phyloP scores from a whole-genome alignment of 2,329 filamentous ascomycete species.

The Cercospora sojina region DNA sequence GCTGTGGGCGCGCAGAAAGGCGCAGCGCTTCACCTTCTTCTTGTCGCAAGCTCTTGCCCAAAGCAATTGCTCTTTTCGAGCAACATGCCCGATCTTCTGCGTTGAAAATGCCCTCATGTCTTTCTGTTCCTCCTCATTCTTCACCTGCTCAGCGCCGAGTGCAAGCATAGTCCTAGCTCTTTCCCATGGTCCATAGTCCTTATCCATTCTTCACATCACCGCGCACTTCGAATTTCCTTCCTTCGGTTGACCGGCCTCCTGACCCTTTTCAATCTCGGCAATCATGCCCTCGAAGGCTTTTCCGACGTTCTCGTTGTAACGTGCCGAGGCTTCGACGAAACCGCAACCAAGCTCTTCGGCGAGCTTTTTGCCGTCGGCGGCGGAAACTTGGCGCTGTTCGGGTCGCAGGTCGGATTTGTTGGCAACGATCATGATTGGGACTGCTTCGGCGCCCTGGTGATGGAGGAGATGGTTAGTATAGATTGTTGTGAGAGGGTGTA shows the following conservation, averaged over 20 bases:
- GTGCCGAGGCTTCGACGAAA: slow-evolving; percentile 91
- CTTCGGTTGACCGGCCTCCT: slow-evolving; percentile 83
- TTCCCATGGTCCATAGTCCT: no score
- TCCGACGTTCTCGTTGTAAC: slow-evolving; percentile 89
- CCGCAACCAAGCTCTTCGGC: slow-evolving; percentile 86
- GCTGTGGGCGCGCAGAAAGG: no score
- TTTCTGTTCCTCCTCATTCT: background rate
- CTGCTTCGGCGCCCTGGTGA: slow-evolving; percentile 75
- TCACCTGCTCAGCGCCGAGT: background rate
- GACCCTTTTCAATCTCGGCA: slow-evolving; percentile 82
- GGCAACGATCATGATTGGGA: slow-evolving; percentile 90
- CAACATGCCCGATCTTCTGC: background rate
- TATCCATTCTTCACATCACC: slow-evolving; percentile 79
- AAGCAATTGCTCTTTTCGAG: background rate
- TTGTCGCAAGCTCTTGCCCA: no score
- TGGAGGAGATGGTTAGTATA: background rate
- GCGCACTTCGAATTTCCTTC: slow-evolving; percentile 75
- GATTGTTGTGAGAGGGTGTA: background rate
- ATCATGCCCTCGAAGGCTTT: slow-evolving; percentile 95
- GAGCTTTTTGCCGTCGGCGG: slow-evolving; percentile 81
- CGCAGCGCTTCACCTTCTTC: no score
- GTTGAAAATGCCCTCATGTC: background rate
- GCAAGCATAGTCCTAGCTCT: background rate
- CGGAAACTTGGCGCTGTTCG: slow-evolving; percentile 86
- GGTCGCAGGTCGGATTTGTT: slow-evolving; percentile 95